A percentile compares a stretch with the other conserved stretches of the same genome.
These are phyloP conservation scores for Zygosaccharomyces rouxii DNA, from an alignment of 805 yeast genomes.

Conservation along the genomic window DNA sequence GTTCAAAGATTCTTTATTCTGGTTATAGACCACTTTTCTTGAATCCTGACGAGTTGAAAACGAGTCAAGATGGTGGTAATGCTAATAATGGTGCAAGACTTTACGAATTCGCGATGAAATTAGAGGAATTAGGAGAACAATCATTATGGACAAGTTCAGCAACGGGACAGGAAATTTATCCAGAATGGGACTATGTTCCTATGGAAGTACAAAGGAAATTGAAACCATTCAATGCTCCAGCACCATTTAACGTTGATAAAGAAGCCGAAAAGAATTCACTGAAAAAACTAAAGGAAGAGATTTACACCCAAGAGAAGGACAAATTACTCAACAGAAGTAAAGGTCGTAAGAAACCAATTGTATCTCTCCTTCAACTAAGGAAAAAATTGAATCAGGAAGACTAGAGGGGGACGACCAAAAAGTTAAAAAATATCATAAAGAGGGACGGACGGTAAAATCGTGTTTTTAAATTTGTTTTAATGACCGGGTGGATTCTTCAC, in stretches of 20 bases:
- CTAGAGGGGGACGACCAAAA: background rate
- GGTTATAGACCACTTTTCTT: constrained; percentile 33
- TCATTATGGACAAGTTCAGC: constrained; percentile 37
- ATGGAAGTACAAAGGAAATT: constrained; percentile 29
- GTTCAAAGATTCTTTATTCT: constrained; percentile 25
- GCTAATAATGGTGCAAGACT: constrained; percentile 20
- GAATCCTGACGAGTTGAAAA: constrained; percentile 13
- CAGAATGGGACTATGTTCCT: constrained; percentile 35
- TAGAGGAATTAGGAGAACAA: constrained; percentile 27
- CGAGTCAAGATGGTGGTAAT: constrained; percentile 6
- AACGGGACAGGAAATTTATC: constrained; percentile 35
- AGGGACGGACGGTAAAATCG: background rate
- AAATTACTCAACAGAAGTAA: constrained; percentile 21
- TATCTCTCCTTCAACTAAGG: constrained; percentile 24
- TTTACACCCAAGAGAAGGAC: constrained; percentile 18
- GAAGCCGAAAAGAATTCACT: constrained; percentile 11
- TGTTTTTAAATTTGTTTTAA: constrained; percentile 4
- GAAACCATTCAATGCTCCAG: constrained; percentile 36
- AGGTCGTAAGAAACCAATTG: constrained; percentile 32
- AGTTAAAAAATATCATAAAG: background rate
- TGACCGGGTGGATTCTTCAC: constrained; percentile 1
- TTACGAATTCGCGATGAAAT: constrained; percentile 31
- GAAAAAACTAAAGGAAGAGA: constrained; percentile 14
- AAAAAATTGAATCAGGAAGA: constrained; percentile 17
- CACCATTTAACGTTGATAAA: background rate